Base-by-base conservation (phyloP, 1,139 yeast species). In the Nakaseomyces nivariensis region DNA sequence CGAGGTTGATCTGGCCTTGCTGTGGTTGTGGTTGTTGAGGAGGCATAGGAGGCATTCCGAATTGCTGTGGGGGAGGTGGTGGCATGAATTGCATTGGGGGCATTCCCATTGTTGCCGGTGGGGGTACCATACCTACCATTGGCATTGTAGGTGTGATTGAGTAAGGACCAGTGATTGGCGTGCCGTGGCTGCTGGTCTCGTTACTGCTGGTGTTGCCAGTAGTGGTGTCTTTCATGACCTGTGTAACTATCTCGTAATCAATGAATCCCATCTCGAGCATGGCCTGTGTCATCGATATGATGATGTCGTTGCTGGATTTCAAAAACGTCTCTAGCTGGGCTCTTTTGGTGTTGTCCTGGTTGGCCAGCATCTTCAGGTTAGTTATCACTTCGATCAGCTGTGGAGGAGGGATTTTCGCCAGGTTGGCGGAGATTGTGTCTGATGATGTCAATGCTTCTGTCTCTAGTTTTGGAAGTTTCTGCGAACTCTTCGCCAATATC, bases 251-350 rank as follows among this genome's bases (percentile, higher is more conserved):
- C 41, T 79, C 81, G 41, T 75, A 72, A 62, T 83, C 85, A 33
- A 84, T 78, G 47, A 84, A 73, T 0, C 92, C 94, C 90, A 84
- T 83, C 46, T 82, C 71, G n/a, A 84, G 65, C 54, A 85, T 70
- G 3, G 88, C 85, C 62, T 85, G 92, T 0, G 89, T 79, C 0
- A 85, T 80, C 1, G 85, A 74, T 2, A 79, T 69, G 4, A 88
- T 82, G 45, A 83, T 68, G 47, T 78, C 74, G 3, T 84, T 81
- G 41, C 80, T 76, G 36, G 79, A 71, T 51, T 72, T 77, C 52
- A 81, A 72, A 43, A 66, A 65, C 8, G 59, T 57, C 32, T 61
- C 63, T 42, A 79, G 72, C 43, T 78, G 81, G 11, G 67, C 66
- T 4, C 77, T 78, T 53, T 78, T 72, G 11, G 73, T 71, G 2